These are phyloP conservation scores for Colletotrichum euphorbiae DNA, from an alignment of 2,329 filamentous ascomycete genomes.

Conservation along the genomic window DNA sequence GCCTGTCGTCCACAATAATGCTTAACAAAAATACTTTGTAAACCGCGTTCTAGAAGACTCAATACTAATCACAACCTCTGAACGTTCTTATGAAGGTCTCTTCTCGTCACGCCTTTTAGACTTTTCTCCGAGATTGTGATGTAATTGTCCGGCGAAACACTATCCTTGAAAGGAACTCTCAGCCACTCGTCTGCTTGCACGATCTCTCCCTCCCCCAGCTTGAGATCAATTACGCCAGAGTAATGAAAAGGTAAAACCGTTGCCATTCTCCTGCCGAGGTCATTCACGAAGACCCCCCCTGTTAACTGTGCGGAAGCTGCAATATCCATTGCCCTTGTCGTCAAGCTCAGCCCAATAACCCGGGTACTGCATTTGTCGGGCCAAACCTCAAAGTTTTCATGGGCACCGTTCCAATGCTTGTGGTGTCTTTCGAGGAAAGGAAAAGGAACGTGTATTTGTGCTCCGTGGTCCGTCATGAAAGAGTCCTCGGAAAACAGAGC, in stretches of 20 bases:
- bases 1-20: too few relatives aligned
- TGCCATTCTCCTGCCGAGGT: conserved; percentile 24
- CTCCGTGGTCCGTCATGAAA: conserved; percentile 34
- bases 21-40: too few relatives aligned
- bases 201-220: conserved; percentile 26
- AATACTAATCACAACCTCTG: too few relatives aligned
- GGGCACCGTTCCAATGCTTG: conserved; percentile 34
- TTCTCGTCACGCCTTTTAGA: conserved; percentile 23
- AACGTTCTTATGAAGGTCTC: conserved; percentile 1
- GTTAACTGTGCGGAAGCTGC: conserved; percentile 34
- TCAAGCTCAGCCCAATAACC: conserved; percentile 29
- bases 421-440: conserved; percentile 31
- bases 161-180: conserved; percentile 26
- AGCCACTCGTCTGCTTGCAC: conserved; percentile 27
- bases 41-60: too few relatives aligned
- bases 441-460: conserved; percentile 24
- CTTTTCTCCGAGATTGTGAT: conserved; percentile 29
- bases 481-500: conserved; percentile 25
- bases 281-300: conserved; percentile 31
- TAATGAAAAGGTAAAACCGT: conserved; percentile 28
- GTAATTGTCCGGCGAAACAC: conserved; percentile 30
- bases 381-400: conserved; percentile 27
- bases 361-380: conserved; percentile 27
- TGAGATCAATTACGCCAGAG: conserved; percentile 21
- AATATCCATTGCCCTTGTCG: conserved; percentile 22